phyloP scores from a whole-genome alignment of 164 flowering plant species.

The Vitis rupestris region DNA sequence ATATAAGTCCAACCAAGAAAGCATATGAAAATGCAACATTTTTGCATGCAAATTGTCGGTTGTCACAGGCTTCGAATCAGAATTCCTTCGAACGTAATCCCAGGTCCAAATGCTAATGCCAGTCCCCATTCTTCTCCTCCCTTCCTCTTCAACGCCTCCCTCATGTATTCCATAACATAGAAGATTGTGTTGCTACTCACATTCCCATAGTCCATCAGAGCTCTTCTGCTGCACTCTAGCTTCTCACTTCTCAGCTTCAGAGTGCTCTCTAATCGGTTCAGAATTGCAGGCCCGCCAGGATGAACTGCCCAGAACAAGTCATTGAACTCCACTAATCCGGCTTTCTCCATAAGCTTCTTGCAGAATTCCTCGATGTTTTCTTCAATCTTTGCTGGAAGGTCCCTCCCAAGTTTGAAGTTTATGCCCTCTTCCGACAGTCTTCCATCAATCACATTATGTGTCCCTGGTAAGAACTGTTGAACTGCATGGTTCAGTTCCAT shows the following conservation, averaged over 20 bases:
- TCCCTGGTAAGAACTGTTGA: conserved; percentile 63
- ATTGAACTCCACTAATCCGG: conserved; percentile 31
- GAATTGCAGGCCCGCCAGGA: conserved; percentile 78
- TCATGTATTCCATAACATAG: conserved; percentile 64
- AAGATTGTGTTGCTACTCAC: conserved; percentile 67
- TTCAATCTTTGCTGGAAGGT: conserved; percentile 64
- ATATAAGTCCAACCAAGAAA: background rate
- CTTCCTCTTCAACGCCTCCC: conserved; percentile 40
- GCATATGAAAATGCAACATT: background rate
- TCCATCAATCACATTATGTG: conserved; percentile 55
- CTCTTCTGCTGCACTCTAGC: conserved; percentile 57
- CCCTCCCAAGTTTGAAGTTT: conserved; percentile 66
- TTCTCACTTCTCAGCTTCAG: conserved; percentile 39
- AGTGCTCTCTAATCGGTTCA: conserved; percentile 45
- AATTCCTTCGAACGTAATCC: conserved; percentile 73
- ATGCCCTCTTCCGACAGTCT: conserved; percentile 61
- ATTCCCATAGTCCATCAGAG: conserved; percentile 71
- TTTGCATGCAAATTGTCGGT: too few species aligned
- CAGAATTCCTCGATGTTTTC: conserved; percentile 66
- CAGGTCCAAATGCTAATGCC: conserved; percentile 69
- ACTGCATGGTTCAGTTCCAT: conserved; percentile 56
- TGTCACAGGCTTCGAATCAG: conserved; percentile 52
- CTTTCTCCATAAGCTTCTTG: conserved; percentile 46
- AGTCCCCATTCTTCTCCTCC: conserved; percentile 70
- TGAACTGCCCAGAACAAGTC: conserved; percentile 79